Evolutionary conservation across 2,329 filamentous ascomycete genomes (phyloP).

Genomic region (Daldinia sp.): DNA sequence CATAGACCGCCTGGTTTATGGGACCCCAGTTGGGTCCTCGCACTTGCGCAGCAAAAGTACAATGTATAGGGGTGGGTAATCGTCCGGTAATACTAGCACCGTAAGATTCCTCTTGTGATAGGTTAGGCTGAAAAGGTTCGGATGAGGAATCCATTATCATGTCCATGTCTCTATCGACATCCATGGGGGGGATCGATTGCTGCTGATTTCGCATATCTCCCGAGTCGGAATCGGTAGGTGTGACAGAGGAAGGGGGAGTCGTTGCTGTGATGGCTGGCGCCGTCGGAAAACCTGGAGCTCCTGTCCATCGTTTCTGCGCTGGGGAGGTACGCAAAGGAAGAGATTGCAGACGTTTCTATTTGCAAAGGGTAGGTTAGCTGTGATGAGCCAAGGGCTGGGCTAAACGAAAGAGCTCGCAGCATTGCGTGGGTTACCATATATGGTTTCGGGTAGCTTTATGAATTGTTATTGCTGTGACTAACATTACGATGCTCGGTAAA

Average conservation of each 20-base stretch:
- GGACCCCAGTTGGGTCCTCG: constrained; percentile 60
- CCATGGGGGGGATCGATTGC: constrained; percentile 41
- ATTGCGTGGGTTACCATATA: not conserved
- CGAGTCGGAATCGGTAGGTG: constrained; percentile 52
- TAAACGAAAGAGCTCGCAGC: not conserved
- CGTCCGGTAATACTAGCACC: constrained; percentile 53
- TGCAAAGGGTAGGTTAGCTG: constrained; percentile 27
- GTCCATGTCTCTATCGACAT: constrained; percentile 57
- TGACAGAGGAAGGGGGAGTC: constrained; percentile 48
- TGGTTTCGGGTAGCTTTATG: not conserved
- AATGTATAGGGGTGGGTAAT: constrained; percentile 68
- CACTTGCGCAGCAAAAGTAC: constrained; percentile 63
- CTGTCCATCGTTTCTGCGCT: constrained; percentile 48
- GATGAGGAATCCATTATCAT: constrained; percentile 55
- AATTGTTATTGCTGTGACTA: constrained; percentile 28
- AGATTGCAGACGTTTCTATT: constrained; percentile 63
- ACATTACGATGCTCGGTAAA: constrained; percentile 49
- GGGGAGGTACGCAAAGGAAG: constrained; percentile 60
- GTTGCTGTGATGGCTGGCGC: constrained; percentile 36
- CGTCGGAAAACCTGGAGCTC: constrained; percentile 41
- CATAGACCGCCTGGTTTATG: constrained; percentile 46
- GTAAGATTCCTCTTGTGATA: constrained; percentile 46
- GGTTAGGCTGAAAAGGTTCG: constrained; percentile 43
- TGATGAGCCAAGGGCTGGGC: not conserved
- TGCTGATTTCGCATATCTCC: constrained; percentile 48